Evolutionary conservation across 169 alveolate genomes (phyloP).

Genomic region (Sarcocystis neurona): DNA sequence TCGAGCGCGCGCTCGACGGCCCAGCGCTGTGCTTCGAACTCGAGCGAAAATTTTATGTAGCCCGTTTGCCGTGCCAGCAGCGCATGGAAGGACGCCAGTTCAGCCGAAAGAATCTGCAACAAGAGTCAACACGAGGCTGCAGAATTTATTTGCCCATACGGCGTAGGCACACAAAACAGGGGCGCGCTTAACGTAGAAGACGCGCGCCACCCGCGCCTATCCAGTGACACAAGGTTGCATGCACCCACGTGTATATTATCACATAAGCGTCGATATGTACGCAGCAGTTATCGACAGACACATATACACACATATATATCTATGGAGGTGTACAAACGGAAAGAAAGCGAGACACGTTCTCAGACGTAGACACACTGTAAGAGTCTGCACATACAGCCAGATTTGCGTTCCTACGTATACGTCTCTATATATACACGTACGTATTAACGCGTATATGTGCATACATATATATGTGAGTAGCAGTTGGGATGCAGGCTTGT

Average conservation of each 20-base stretch:
- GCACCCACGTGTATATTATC: too few species aligned
- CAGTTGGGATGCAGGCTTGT: too few species aligned
- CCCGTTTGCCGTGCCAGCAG: conserved; percentile 34
- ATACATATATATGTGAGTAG: background rate
- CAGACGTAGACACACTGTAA: too few species aligned
- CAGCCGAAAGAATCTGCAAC: conserved; percentile 48
- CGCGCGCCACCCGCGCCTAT: background rate
- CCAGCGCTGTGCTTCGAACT: conserved; percentile 47
- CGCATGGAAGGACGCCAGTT: conserved; percentile 42
- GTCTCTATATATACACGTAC: background rate
- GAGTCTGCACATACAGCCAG: too few species aligned
- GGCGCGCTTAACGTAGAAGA: too few species aligned
- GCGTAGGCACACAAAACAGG: too few species aligned
- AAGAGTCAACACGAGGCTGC: background rate
- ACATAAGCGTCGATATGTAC: too few species aligned
- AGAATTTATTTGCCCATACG: too few species aligned
- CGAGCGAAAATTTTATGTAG: conserved; percentile 40
- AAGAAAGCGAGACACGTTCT: background rate
- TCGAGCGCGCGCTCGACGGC: conserved; percentile 36
- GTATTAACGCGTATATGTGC: too few species aligned
- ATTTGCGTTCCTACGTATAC: background rate
- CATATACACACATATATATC: background rate
- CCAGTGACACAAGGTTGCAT: too few species aligned
- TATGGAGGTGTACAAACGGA: background rate
- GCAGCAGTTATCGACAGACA: too few species aligned